Base-by-base conservation (phyloP, 1,139 yeast genomes). In the Nakaseomyces sp. region DNA sequence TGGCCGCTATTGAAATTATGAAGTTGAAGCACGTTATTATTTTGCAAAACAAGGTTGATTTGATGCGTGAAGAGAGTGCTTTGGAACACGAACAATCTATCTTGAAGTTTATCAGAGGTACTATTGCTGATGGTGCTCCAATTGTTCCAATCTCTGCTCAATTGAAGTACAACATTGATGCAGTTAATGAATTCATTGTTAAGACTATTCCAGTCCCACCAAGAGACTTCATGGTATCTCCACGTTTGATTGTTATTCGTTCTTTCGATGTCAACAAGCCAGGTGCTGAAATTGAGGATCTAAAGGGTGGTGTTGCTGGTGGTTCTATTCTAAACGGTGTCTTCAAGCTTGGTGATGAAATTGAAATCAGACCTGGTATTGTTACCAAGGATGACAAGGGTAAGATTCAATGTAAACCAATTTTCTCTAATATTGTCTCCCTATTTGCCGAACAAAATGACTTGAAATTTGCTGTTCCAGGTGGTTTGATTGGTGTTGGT, bases 251-350 rank as follows among this genome's bases (percentile, higher is more conserved):
- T 65, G 98, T 93, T 50, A 93, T 93, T 61, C 84, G 99, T 73
- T 91, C 98, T 32, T 93, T 93, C 65, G 99, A 93, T 69, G 98
- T 93, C 52, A 93, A 93, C 73, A 88, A 87, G 69, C 99, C 99
- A 49, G 99, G 99, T 72, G 82, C 96, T 37, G 97, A 89, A 67
- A 86, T 93, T 56, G 94, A 85, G 55, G 98, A 91, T 60, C 77
- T 93, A 65, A 89, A 89, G 72, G 99, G 99, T 61, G 99, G 99
- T 78, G 98, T 93, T 64, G 99, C 99, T 41, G 99, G 99, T 73
- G 99, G 99, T 56, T 87, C 96, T 45, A 91, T 93, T 59, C 76
- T 91, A 63, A 87, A 81, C 49, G 99, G 99, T 77, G 98, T 93
- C 44, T 85, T 93, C 73, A 84, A 86, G 65, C 74, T 93, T 52